Conservation (phyloP, 1,284 basidiomycete species). For the Afroboletus lepidellus region DNA sequence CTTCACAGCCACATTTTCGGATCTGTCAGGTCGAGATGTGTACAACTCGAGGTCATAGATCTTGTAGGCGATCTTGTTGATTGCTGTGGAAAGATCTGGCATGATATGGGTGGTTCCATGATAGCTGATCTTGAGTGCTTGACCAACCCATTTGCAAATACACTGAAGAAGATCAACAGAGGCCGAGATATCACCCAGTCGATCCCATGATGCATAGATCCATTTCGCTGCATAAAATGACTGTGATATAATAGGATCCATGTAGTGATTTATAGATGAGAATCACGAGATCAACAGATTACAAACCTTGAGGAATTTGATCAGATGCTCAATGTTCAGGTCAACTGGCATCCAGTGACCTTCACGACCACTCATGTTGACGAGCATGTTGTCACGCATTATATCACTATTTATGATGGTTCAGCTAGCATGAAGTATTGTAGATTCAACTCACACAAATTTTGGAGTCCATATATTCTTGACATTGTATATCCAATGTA, state of each 20-base stretch:
- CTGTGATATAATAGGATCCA: no score
- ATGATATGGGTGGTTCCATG: neutral
- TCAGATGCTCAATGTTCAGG: conserved; percentile 26
- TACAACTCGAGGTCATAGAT: neutral
- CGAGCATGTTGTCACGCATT: conserved; percentile 25
- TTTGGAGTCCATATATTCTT: conserved; percentile 29
- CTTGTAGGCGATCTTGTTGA: neutral
- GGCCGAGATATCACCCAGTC: neutral
- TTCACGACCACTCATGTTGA: conserved; percentile 24
- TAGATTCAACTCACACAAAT: conserved; percentile 20
- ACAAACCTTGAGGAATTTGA: conserved; percentile 9
- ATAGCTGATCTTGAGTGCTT: neutral
- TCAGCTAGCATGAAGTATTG: no score
- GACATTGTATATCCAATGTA: conserved; percentile 29
- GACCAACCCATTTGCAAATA: neutral
- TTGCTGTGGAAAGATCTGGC: neutral
- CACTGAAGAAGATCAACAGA: neutral
- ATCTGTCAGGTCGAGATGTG: neutral
- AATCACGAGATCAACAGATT: no score
- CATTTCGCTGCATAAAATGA: neutral
- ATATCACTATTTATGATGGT: conserved; percentile 31
- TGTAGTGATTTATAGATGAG: no score
- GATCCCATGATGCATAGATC: neutral
- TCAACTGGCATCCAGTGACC: conserved; percentile 29
- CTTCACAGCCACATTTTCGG: neutral